Conservation (phyloP, 2,329 filamentous ascomycete genomes). For the Fusarium setosum region DNA sequence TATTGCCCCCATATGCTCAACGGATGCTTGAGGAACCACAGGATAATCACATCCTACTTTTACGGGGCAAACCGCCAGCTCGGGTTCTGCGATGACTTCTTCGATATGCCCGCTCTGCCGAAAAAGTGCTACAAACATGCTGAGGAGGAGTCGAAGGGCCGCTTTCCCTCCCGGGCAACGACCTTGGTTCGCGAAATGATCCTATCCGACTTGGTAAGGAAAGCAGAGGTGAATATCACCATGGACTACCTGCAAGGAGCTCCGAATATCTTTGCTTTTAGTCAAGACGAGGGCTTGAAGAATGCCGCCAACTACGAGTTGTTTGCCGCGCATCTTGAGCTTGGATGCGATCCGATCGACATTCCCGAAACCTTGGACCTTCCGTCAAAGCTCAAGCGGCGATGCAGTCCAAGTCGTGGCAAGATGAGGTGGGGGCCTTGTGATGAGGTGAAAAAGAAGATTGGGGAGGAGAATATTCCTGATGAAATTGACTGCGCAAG, state of each 20-base stretch:
- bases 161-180: background rate
- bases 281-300: background rate
- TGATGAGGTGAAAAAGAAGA: no score
- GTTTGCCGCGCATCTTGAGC: background rate
- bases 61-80: background rate
- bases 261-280: background rate
- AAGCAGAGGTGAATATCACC: no score
- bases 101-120: background rate
- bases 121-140: background rate
- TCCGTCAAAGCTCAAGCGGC: no score
- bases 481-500: no score
- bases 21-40: background rate
- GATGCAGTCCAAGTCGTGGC: no score
- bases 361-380: no score
- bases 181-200: background rate
- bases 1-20: background rate
- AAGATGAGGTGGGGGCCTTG: no score
- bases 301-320: background rate
- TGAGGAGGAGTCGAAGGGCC: background rate
- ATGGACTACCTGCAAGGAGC: background rate
- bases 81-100: background rate
- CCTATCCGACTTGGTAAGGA: background rate
- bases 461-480: no score
- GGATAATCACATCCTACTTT: background rate
- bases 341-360: background rate